Evolutionary conservation across 2,329 filamentous ascomycete genomes (phyloP), one percentile per base, ranked within the genome.

Genomic region (Ilyonectria mors-panacis): DNA sequence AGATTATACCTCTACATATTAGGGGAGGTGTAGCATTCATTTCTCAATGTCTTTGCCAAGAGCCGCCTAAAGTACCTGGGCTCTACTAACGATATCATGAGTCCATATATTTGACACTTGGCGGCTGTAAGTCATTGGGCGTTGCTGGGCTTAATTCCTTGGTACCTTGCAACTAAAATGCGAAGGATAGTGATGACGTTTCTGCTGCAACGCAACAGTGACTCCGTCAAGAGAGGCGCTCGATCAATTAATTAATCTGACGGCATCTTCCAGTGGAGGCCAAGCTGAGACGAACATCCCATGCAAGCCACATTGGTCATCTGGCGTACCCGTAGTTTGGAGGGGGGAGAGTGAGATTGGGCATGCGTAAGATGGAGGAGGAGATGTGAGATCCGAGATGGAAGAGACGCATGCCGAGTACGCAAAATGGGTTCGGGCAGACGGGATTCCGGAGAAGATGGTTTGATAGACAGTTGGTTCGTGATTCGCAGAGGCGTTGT

Each of bases 301-400:
- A 37, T n/a, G 30, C 50, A 35, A 35, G 50, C 50, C 50, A 53
- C 50, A 21, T 23, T 35, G n/a, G 30, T 35, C 50, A 53, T 53
- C 30, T 53, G 30, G 30, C 50, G 50, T 6, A 21, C n/a, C 50
- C 50, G 50, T 6, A 21, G 30, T 35, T 53, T 35, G 30, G n/a
- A 23, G 30, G 30, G 17, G 30, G 28, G n/a, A 13, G 9, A 21
- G 28, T 19, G 48, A 33, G 26, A 33, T 30, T 30, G 48, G 48
- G 23, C 15, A 26, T 26, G 26, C 23, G 48, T 51, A 28, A 33
- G 28, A 53, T 53, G 50, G 19, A 30, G 28, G n/a, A 53, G 17
- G 50, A 35, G 50, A 53, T 53, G 50, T 12, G 50, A 21, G n/a
- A 53, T 21, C 39, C 15, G 39, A 42, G 30, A 6, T 53, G 50